Conservation (phyloP, 495 filamentous ascomycete genomes). For the Annulohypoxylon stygium region DNA sequence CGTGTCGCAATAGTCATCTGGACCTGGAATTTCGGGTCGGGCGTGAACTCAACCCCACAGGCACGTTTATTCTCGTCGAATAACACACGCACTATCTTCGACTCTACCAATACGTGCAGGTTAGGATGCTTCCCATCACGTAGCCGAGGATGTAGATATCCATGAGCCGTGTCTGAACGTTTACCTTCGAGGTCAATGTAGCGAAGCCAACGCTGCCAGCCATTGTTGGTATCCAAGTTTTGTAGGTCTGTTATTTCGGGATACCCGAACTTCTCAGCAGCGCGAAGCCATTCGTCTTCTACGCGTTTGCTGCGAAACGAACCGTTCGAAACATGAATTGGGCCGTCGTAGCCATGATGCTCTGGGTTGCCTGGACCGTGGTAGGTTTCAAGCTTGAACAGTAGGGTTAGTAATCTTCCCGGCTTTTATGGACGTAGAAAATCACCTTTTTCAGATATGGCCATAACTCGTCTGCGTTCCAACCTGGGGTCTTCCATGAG, state of each 20-base stretch:
- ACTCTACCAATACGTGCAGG: slow-evolving; percentile 65
- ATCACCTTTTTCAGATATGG: slow-evolving; percentile 67
- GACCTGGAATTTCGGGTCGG: slow-evolving; percentile 50
- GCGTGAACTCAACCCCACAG: slow-evolving; percentile 59
- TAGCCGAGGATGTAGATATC: slow-evolving; percentile 61
- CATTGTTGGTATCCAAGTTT: slow-evolving; percentile 56
- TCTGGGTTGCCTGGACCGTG: slow-evolving; percentile 56
- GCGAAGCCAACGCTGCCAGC: slow-evolving; percentile 51
- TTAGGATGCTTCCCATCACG: slow-evolving; percentile 61
- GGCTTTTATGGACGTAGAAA: neutral
- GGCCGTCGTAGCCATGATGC: slow-evolving; percentile 63
- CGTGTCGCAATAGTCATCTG: slow-evolving; percentile 18
- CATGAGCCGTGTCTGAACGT: slow-evolving; percentile 61
- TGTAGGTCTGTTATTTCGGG: slow-evolving; percentile 60
- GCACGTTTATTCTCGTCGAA: slow-evolving; percentile 63
- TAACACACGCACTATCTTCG: slow-evolving; percentile 64
- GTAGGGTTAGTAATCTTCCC: neutral
- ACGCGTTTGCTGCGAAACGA: slow-evolving; percentile 45
- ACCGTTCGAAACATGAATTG: slow-evolving; percentile 63
- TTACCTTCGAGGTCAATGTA: slow-evolving; percentile 59
- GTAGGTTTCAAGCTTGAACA: slow-evolving; percentile 62
- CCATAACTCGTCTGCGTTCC: slow-evolving; percentile 64
- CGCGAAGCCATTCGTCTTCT: slow-evolving; percentile 60
- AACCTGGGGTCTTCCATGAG: slow-evolving; percentile 65
- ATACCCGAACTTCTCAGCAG: slow-evolving; percentile 58